A percentile compares a stretch with the other conserved stretches of the same genome.
phyloP scores from a whole-genome alignment of 495 filamentous ascomycete genomes.

The Xylaria curta region DNA sequence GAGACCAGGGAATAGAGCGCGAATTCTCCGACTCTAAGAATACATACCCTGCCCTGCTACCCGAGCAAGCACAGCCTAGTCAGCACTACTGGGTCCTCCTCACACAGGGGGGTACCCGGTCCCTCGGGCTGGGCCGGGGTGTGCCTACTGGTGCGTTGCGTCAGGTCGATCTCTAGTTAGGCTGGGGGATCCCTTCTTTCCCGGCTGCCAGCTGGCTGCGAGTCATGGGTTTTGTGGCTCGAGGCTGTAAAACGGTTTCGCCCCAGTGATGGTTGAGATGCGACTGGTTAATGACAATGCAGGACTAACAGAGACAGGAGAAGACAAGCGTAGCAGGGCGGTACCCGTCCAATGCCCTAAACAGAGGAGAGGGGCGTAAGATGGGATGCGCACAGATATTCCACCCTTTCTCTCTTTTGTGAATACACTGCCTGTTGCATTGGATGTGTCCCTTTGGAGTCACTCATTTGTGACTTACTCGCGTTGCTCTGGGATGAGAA shows the following conservation, averaged over 20 bases:
- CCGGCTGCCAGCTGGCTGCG: neutral
- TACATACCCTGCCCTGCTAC: conserved; percentile 19
- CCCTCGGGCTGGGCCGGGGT: conserved; percentile 14
- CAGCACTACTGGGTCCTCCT: conserved; percentile 4
- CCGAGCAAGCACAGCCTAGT: conserved; percentile 17
- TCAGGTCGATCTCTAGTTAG: conserved; percentile 18
- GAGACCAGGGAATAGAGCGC: neutral
- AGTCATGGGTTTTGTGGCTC: neutral
- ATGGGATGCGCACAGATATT: neutral
- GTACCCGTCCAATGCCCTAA: neutral
- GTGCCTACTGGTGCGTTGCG: conserved; percentile 3
- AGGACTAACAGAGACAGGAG: neutral
- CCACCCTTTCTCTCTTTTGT: neutral
- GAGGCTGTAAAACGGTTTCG: conserved; percentile 10
- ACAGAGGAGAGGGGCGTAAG: neutral
- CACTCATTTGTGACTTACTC: conserved; percentile 19
- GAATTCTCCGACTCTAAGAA: conserved; percentile 25
- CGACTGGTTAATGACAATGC: neutral
- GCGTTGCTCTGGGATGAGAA: neutral
- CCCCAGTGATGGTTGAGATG: neutral
- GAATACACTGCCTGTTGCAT: neutral
- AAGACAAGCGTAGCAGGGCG: neutral
- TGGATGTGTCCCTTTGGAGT: neutral
- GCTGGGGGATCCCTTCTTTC: neutral
- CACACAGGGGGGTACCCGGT: conserved; percentile 17